Conservation (phyloP, 1,284 basidiomycete genomes). For the Austroboletus novae-zelandiae region DNA sequence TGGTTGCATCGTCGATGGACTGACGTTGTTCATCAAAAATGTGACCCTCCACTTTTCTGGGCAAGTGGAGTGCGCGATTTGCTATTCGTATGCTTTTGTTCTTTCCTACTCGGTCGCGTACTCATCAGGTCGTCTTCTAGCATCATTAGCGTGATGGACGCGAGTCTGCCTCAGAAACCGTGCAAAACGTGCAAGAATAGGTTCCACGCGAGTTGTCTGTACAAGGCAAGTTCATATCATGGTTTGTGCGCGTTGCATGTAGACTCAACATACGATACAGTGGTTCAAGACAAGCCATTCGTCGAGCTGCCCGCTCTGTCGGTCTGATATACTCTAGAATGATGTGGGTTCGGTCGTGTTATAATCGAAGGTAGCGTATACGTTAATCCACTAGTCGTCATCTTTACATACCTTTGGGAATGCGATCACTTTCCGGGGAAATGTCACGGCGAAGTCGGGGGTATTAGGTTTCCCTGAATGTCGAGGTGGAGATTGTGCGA, state of each 20-base stretch:
- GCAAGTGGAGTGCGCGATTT: slow-evolving; percentile 92
- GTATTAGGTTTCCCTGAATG: too few species aligned
- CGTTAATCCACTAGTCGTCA: too few species aligned
- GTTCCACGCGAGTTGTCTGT: slow-evolving; percentile 92
- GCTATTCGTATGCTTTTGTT: slow-evolving; percentile 74
- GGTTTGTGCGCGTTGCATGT: background rate
- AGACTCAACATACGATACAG: slow-evolving; percentile 34
- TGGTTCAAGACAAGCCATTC: slow-evolving; percentile 93
- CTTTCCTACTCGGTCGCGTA: background rate
- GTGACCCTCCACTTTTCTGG: slow-evolving; percentile 90
- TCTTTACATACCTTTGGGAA: too few species aligned
- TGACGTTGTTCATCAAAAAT: slow-evolving; percentile 95
- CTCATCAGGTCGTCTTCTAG: slow-evolving; percentile 39
- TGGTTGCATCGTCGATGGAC: slow-evolving; percentile 87
- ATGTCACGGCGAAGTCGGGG: too few species aligned
- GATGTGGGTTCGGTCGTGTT: too few species aligned
- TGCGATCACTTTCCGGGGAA: too few species aligned
- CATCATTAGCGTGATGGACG: slow-evolving; percentile 91
- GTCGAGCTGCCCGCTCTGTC: slow-evolving; percentile 89
- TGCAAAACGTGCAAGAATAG: slow-evolving; percentile 95
- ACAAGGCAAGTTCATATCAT: slow-evolving; percentile 57
- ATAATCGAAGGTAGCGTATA: too few species aligned
- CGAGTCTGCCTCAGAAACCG: slow-evolving; percentile 85
- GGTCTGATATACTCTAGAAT: slow-evolving; percentile 67
- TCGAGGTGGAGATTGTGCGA: too few species aligned